Percentiles rank a stretch among this genome's conserved stretches.
These are phyloP conservation scores for Didymella segeticola DNA, from an alignment of 2,329 filamentous ascomycete species.

Conservation along the genomic window DNA sequence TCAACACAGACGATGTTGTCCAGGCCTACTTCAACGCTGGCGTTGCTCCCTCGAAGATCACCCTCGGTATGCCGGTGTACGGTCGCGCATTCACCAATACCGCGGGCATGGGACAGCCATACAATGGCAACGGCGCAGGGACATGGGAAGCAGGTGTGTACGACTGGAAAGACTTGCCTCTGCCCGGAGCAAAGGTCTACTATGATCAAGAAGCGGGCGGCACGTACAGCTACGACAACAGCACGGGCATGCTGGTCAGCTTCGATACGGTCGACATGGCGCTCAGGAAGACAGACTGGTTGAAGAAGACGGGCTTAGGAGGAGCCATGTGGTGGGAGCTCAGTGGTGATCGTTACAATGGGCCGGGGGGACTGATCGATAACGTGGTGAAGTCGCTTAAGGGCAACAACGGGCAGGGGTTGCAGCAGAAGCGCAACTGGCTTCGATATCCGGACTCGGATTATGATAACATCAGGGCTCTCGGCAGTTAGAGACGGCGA, in stretches of 20 bases:
- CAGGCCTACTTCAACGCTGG: slow-evolving; percentile 69
- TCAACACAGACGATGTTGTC: slow-evolving; percentile 75
- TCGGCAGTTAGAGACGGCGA: not conserved
- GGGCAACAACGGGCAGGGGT: slow-evolving; percentile 46
- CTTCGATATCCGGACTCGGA: slow-evolving; percentile 57
- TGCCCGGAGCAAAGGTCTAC: slow-evolving; percentile 68
- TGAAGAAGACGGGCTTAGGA: slow-evolving; percentile 71
- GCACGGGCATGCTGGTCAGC: slow-evolving; percentile 71
- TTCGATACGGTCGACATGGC: slow-evolving; percentile 76
- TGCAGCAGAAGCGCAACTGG: slow-evolving; percentile 58
- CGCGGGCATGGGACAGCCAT: slow-evolving; percentile 73
- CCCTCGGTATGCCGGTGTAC: slow-evolving; percentile 91
- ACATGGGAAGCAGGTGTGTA: slow-evolving; percentile 80
- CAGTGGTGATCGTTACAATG: slow-evolving; percentile 73
- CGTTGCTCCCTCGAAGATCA: slow-evolving; percentile 74
- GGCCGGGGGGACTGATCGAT: slow-evolving; percentile 65
- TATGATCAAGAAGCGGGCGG: slow-evolving; percentile 70
- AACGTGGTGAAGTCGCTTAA: slow-evolving; percentile 51
- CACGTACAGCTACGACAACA: slow-evolving; percentile 77
- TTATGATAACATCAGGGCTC: slow-evolving; percentile 56
- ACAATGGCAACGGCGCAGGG: slow-evolving; percentile 75
- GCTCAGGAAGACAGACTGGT: slow-evolving; percentile 72
- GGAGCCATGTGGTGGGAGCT: slow-evolving; percentile 99
- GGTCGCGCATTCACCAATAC: slow-evolving; percentile 85
- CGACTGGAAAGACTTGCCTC: slow-evolving; percentile 87